Percentiles rank a stretch among this genome's conserved stretches.
Evolutionary conservation across 2,329 filamentous ascomycete genomes (phyloP).

Genomic region (Epicoccum sorghinum): DNA sequence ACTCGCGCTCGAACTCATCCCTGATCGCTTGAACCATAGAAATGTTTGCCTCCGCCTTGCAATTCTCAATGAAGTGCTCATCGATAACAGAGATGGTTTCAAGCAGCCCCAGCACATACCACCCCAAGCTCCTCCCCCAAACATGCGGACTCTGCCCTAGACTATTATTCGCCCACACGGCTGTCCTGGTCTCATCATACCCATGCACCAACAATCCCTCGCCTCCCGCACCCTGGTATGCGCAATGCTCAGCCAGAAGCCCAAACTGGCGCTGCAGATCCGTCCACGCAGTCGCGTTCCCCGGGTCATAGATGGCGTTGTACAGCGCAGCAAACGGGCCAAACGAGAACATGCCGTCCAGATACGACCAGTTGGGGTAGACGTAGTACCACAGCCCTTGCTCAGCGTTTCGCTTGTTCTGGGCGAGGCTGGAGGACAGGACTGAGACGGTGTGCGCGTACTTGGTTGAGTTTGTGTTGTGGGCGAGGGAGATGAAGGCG

Average conservation of each 20-base stretch:
- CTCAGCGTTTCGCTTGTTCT: constrained; percentile 37
- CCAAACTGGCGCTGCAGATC: constrained; percentile 33
- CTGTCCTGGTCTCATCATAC: constrained; percentile 57
- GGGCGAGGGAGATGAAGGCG: constrained; percentile 26
- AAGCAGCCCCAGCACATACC: constrained; percentile 60
- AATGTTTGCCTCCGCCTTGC: background rate
- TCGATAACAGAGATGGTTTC: constrained; percentile 55
- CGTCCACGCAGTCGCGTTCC: constrained; percentile 16
- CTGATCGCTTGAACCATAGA: background rate
- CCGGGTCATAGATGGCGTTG: constrained; percentile 4
- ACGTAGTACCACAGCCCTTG: constrained; percentile 46
- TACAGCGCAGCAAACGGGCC: constrained; percentile 51
- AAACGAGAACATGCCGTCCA: constrained; percentile 61
- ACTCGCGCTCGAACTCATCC: background rate
- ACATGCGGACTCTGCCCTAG: constrained; percentile 60
- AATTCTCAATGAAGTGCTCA: background rate
- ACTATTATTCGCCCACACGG: constrained; percentile 58
- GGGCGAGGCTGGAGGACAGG: constrained; percentile 32
- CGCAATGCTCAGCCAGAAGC: constrained; percentile 53
- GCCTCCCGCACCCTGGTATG: constrained; percentile 28
- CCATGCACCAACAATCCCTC: constrained; percentile 57
- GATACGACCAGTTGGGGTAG: constrained; percentile 60
- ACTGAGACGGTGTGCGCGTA: constrained; percentile 15
- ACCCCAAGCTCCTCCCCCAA: constrained; percentile 62
- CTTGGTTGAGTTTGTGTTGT: constrained; percentile 18